Conservation (phyloP, 179 eudicot species). For the Drosera spatulata region DNA sequence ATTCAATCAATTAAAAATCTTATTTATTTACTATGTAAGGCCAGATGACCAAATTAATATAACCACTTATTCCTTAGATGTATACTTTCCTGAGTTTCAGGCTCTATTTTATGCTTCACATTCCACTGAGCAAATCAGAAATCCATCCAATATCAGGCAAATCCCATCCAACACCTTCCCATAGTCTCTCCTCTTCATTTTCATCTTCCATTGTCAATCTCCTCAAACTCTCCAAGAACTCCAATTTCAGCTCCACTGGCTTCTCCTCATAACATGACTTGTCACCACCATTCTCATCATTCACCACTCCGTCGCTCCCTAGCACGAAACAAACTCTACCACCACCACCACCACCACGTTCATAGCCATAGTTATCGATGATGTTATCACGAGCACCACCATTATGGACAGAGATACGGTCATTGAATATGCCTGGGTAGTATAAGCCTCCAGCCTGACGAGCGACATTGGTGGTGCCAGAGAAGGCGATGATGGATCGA, state of each 20-base stretch:
- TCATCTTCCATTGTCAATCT: constrained; percentile 9
- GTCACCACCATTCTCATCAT: background rate
- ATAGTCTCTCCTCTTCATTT: background rate
- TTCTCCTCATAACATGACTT: background rate
- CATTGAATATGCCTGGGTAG: too few relatives aligned
- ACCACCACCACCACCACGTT: background rate
- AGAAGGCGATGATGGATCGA: background rate
- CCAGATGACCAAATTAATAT: too few relatives aligned
- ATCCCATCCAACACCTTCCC: background rate
- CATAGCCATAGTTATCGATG: background rate
- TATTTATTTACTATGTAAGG: too few relatives aligned
- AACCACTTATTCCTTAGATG: too few relatives aligned
- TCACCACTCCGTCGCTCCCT: background rate
- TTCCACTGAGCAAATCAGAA: constrained; percentile 12
- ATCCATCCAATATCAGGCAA: constrained; percentile 18
- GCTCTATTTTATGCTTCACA: background rate
- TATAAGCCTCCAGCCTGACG: background rate
- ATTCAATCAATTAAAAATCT: too few relatives aligned
- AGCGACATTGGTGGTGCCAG: constrained; percentile 2
- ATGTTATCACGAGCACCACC: too few relatives aligned
- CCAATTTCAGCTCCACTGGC: constrained; percentile 1
- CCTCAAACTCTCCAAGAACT: constrained; percentile 18
- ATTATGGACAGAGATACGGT: too few relatives aligned
- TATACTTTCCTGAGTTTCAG: too few relatives aligned
- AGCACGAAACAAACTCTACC: background rate